phyloP scores from a whole-genome alignment of 805 yeast species.

The Lachancea waltii region DNA sequence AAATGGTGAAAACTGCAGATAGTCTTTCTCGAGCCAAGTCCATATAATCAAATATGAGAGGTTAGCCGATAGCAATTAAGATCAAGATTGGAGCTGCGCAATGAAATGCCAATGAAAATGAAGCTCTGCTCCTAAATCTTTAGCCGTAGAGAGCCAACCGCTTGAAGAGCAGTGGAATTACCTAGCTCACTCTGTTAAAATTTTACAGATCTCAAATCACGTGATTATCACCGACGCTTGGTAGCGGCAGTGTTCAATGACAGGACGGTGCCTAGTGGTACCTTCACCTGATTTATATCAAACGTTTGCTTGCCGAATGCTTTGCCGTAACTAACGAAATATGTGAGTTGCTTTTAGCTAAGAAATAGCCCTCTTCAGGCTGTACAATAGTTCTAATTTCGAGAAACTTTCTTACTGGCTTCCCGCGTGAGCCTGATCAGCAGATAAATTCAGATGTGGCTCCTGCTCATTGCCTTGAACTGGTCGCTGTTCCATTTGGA shows the following conservation, averaged over 20 bases:
- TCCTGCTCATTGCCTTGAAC: constrained; percentile 5
- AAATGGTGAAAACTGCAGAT: constrained; percentile 4
- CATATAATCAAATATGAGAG: constrained; percentile 4
- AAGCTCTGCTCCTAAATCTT: no score
- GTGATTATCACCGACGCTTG: no score
- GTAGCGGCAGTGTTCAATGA: not conserved
- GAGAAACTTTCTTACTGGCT: constrained; percentile 4
- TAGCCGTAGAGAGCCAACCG: no score
- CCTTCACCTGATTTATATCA: no score
- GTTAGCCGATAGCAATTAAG: not conserved
- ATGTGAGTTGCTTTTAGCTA: no score
- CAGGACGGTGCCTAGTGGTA: no score
- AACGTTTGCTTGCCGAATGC: no score
- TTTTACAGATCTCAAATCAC: not conserved
- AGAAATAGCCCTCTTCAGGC: no score
- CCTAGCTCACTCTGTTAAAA: not conserved
- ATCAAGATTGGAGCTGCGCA: not conserved
- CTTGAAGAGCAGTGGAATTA: no score
- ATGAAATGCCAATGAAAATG: not conserved
- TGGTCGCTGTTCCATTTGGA: constrained; percentile 12
- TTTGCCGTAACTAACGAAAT: no score
- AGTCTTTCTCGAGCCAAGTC: constrained; percentile 3
- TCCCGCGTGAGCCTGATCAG: constrained; percentile 9
- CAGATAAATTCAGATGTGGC: constrained; percentile 3
- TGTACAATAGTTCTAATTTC: no score